A percentile compares a stretch with the other conserved stretches of the same genome.
Conservation (phyloP, 352 stramenopile genomes). For the Pythium coloratum region DNA sequence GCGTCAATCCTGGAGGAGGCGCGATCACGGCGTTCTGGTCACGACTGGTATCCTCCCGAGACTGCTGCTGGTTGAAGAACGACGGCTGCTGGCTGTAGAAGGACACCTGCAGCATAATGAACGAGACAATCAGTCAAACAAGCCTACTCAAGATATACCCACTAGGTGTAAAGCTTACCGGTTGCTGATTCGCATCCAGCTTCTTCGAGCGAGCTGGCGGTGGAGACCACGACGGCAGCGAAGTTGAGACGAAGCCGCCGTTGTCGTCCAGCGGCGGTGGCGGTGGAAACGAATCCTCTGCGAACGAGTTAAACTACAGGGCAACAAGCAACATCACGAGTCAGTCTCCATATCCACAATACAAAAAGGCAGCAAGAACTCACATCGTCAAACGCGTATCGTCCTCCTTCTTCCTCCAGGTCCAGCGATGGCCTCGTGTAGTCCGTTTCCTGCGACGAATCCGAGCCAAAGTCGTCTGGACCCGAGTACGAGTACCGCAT, state of each 20-base stretch:
- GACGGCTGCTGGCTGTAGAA: constrained; percentile 78
- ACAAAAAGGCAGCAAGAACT: background rate
- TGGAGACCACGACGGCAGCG: constrained; percentile 81
- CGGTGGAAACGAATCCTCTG: constrained; percentile 73
- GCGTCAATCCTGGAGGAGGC: constrained; percentile 68
- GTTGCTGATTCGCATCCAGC: constrained; percentile 41
- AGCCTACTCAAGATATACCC: background rate
- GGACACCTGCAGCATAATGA: constrained; percentile 26
- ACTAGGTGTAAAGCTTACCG: no score
- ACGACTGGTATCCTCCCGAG: constrained; percentile 47
- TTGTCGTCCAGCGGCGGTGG: constrained; percentile 66
- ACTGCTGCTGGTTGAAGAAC: constrained; percentile 68
- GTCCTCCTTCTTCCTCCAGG: constrained; percentile 34
- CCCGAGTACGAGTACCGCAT: constrained; percentile 70
- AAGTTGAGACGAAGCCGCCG: constrained; percentile 60
- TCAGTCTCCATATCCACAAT: background rate
- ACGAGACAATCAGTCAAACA: background rate
- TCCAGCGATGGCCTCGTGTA: constrained; percentile 37
- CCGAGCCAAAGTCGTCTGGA: constrained; percentile 62
- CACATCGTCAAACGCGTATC: constrained; percentile 39
- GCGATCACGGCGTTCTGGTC: constrained; percentile 72
- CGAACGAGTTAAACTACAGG: constrained; percentile 48
- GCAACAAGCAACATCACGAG: background rate
- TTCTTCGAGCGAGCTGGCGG: constrained; percentile 70
- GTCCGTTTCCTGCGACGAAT: constrained; percentile 43